These are phyloP conservation scores for Penicillium sp. DNA, from an alignment of 2,329 filamentous ascomycete species.

Conservation along the genomic window DNA sequence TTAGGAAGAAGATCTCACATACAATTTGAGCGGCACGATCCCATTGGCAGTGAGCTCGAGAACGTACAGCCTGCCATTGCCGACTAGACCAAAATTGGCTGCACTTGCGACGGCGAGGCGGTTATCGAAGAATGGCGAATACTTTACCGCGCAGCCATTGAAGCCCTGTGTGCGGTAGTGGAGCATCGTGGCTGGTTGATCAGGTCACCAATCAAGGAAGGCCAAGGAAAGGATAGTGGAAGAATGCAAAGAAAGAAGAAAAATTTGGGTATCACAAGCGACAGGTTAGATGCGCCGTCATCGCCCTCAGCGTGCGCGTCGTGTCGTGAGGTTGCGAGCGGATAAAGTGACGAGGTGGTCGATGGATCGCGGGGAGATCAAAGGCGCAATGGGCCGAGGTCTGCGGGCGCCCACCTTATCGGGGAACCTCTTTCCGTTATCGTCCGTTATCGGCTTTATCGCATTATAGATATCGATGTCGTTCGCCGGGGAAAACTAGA, in stretches of 20 bases:
- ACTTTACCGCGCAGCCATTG: constrained; percentile 97
- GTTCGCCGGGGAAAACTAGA: neutral
- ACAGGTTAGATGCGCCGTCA: constrained; percentile 1
- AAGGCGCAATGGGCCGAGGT: constrained; percentile 24
- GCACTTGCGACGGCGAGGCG: constrained; percentile 85
- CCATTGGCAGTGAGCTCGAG: constrained; percentile 81
- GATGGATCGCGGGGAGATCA: constrained; percentile 29
- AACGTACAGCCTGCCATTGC: constrained; percentile 87
- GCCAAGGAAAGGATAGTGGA: neutral
- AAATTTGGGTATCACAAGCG: constrained; percentile 12
- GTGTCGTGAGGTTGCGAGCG: constrained; percentile 10
- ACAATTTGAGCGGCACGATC: constrained; percentile 82
- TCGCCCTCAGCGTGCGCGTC: constrained; percentile 4
- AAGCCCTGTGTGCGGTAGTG: constrained; percentile 92
- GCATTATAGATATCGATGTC: neutral
- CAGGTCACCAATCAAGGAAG: constrained; percentile 6
- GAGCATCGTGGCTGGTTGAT: constrained; percentile 64
- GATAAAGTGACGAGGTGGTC: constrained; percentile 10
- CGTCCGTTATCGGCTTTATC: neutral
- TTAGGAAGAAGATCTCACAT: constrained; percentile 19
- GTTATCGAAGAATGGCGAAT: constrained; percentile 97
- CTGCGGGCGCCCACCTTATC: constrained; percentile 12
- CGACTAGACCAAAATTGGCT: constrained; percentile 96
- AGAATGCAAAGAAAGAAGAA: neutral
- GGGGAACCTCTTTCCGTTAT: neutral